Evolutionary conservation across 2,329 filamentous ascomycete genomes (phyloP).

Genomic region (Penicillium sp.): DNA sequence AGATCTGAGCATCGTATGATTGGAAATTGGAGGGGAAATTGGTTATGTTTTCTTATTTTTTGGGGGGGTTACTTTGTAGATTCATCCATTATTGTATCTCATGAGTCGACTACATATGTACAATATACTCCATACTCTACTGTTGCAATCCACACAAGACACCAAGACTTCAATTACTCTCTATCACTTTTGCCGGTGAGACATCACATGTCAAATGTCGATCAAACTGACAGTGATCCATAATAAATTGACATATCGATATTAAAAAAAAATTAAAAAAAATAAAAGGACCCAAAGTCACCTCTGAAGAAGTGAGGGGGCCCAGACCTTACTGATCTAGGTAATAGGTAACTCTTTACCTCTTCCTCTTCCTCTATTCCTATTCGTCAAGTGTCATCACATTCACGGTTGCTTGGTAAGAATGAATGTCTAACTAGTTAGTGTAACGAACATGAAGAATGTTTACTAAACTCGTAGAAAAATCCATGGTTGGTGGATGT

Average conservation of each 20-base stretch:
- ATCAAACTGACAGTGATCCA: not conserved
- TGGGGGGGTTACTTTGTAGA: too few species aligned
- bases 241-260: not conserved
- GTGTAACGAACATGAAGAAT: not conserved
- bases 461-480: not conserved
- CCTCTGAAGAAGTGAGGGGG: not conserved
- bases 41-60: not conserved
- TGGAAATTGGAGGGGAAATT: not conserved
- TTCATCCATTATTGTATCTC: not conserved
- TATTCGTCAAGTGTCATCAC: not conserved
- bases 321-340: not conserved
- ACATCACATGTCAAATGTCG: slow-evolving; percentile 2
- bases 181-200: not conserved
- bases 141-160: not conserved
- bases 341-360: not conserved
- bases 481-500: not conserved
- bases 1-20: not conserved
- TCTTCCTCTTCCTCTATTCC: not conserved
- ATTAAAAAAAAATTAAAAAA: not conserved
- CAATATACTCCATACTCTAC: not conserved
- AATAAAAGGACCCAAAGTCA: not conserved
- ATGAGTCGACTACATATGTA: not conserved
- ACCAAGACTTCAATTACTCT: not conserved
- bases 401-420: not conserved
- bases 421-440: not conserved